Conservation (phyloP, 2,329 filamentous ascomycete species). For the Davidsoniella neocaledoniae region DNA sequence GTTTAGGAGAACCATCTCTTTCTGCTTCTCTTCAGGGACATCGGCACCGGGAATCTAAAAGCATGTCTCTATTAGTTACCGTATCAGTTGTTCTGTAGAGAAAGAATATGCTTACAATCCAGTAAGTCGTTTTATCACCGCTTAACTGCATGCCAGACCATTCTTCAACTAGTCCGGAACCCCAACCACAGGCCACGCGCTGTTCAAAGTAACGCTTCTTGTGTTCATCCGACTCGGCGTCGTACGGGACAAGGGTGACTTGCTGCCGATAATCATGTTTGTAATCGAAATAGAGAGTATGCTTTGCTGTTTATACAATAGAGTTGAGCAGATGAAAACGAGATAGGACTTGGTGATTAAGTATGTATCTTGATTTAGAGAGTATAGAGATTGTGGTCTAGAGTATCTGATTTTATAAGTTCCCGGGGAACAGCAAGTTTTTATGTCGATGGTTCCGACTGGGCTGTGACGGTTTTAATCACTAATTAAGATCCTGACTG, state of each 20-base stretch:
- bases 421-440: too few species aligned
- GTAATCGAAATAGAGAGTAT: too few species aligned
- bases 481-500: too few species aligned
- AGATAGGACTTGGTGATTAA: too few species aligned
- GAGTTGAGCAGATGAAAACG: too few species aligned
- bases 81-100: background rate
- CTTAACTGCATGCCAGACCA: constrained; percentile 21
- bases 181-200: constrained; percentile 30
- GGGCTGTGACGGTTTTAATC: too few species aligned
- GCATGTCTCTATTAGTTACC: background rate
- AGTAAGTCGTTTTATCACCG: constrained; percentile 24
- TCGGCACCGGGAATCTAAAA: background rate
- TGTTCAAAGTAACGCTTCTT: constrained; percentile 25
- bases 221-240: constrained; percentile 24
- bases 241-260: constrained; percentile 27
- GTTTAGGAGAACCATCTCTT: background rate
- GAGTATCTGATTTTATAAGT: too few species aligned
- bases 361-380: too few species aligned
- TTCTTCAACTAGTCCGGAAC: constrained; percentile 20
- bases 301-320: too few species aligned
- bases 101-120: constrained; percentile 22
- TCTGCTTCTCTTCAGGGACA: constrained; percentile 2
- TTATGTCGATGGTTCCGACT: too few species aligned
- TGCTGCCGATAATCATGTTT: constrained; percentile 1
- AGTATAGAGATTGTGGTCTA: too few species aligned